These are phyloP conservation scores for Sporothrix mexicana DNA, from an alignment of 2,329 filamentous ascomycete species.

Conservation along the genomic window DNA sequence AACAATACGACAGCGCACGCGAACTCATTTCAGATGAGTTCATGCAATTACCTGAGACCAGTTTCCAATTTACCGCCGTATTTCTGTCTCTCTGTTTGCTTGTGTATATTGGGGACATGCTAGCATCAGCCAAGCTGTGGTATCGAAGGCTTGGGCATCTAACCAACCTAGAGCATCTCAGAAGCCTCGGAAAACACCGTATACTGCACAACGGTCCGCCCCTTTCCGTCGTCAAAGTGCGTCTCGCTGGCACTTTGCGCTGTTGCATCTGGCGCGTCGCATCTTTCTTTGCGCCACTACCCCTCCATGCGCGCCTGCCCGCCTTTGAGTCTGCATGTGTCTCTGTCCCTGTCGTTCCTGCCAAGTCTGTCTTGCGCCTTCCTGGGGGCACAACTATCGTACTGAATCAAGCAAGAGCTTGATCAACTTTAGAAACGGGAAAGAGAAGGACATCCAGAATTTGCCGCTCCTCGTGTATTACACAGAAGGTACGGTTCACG, in stretches of 20 bases:
- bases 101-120: no score
- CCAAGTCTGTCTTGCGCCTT: not conserved
- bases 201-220: not conserved
- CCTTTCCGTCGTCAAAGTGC: not conserved
- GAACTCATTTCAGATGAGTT: not conserved
- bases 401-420: not conserved
- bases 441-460: not conserved
- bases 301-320: constrained; percentile 5
- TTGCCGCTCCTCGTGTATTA: no score
- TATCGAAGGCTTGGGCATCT: not conserved
- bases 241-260: not conserved
- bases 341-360: not conserved
- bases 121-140: not conserved
- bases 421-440: not conserved
- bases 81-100: no score
- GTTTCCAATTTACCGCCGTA: not conserved
- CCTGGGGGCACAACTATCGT: not conserved
- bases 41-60: constrained; percentile 5
- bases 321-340: not conserved
- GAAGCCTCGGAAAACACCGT: not conserved
- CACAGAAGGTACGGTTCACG: constrained; percentile 10
- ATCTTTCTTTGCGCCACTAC: constrained; percentile 8
- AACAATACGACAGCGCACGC: not conserved
- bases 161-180: no score
- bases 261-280: constrained; percentile 13